Percentiles rank a stretch among this genome's conserved stretches.
These are phyloP conservation scores for Kodamaea restingae DNA, from an alignment of 805 yeast species.

Conservation along the genomic window DNA sequence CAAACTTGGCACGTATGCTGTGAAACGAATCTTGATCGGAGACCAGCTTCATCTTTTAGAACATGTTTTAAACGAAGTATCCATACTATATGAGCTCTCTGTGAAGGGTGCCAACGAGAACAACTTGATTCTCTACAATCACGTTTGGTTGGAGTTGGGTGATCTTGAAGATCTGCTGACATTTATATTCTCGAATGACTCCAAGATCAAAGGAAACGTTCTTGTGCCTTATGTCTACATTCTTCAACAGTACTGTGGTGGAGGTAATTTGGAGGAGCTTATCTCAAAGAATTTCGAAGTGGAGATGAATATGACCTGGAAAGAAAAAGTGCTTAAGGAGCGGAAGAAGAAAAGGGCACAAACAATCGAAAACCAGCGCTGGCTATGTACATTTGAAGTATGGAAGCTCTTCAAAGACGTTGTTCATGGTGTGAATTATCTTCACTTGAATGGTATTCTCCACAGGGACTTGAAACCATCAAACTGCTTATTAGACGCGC, in stretches of 20 bases:
- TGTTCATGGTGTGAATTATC: conserved; percentile 62
- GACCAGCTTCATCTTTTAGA: conserved; percentile 64
- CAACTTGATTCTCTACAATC: conserved; percentile 79
- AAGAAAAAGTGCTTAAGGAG: conserved; percentile 26
- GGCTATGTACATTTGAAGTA: conserved; percentile 59
- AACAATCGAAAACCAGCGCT: conserved; percentile 6
- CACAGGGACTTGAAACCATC: conserved; percentile 90
- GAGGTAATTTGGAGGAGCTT: conserved; percentile 79
- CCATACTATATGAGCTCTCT: conserved; percentile 56
- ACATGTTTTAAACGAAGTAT: conserved; percentile 73
- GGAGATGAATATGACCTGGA: conserved; percentile 20
- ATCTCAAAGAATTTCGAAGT: conserved; percentile 21
- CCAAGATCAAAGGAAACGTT: conserved; percentile 1
- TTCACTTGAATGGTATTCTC: conserved; percentile 72
- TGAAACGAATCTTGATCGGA: conserved; percentile 83
- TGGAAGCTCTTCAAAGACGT: conserved; percentile 64
- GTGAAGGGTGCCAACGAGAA: conserved; percentile 39
- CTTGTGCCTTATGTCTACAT: conserved; percentile 69
- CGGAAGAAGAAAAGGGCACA: conserved; percentile 18
- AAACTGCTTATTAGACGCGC: conserved; percentile 61
- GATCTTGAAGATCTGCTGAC: conserved; percentile 46
- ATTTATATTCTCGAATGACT: conserved; percentile 18
- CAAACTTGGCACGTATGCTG: conserved; percentile 74
- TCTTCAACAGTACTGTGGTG: conserved; percentile 82
- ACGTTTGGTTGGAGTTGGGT: conserved; percentile 82